These are phyloP conservation scores for Fusarium anguioides DNA, from an alignment of 2,329 filamentous ascomycete species.

Conservation along the genomic window DNA sequence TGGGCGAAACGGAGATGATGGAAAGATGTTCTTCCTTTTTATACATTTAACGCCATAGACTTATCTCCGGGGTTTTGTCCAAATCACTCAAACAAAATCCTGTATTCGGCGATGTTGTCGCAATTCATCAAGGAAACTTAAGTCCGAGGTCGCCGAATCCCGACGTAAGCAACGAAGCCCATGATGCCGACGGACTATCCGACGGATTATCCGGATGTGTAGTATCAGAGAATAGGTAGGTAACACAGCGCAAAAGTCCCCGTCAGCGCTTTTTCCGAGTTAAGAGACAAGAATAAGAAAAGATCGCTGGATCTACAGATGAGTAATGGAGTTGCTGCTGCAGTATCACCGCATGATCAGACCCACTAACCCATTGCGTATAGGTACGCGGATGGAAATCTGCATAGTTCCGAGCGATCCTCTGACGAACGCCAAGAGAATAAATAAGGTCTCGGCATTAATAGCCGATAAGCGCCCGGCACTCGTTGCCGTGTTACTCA, in stretches of 20 bases:
- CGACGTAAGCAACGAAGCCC: constrained; percentile 1
- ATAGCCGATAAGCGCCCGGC: no score
- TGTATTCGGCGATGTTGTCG: neutral
- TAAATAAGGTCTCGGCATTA: no score
- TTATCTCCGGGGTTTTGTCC: neutral
- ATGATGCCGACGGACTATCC: neutral
- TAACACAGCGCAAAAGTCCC: constrained; percentile 1
- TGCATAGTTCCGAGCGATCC: no score
- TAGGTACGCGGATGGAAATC: no score
- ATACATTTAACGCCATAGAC: neutral
- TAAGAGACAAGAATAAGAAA: neutral
- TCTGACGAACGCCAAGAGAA: no score
- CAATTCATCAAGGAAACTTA: no score
- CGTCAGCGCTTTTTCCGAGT: neutral
- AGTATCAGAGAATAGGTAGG: no score
- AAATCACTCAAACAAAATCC: neutral
- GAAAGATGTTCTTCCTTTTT: neutral
- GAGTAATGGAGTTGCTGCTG: no score
- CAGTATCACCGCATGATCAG: no score
- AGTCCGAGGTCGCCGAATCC: constrained; percentile 1
- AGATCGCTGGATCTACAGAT: neutral
- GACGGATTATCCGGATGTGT: neutral
- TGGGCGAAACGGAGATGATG: neutral
- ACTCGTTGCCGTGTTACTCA: no score
- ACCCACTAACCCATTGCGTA: no score